These are phyloP conservation scores for Crithidia sp. DNA, from an alignment of 208 protist species.

Conservation along the genomic window DNA sequence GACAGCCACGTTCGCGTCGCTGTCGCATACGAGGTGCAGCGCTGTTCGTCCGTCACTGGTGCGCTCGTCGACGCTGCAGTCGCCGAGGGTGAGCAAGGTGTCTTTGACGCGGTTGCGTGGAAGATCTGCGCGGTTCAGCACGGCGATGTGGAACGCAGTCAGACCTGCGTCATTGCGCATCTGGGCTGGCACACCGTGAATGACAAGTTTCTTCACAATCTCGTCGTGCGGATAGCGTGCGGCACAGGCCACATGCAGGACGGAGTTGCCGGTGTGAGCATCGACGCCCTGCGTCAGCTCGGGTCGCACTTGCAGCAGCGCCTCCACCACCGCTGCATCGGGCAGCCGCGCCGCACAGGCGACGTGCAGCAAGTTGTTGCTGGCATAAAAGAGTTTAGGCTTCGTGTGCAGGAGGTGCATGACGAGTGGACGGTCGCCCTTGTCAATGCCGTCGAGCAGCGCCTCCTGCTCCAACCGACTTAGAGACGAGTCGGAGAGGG, in stretches of 20 bases:
- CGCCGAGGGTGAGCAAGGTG: conserved; percentile 37
- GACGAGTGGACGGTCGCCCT: conserved; percentile 31
- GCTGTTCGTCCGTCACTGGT: conserved; percentile 37
- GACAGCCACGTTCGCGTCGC: conserved; percentile 29
- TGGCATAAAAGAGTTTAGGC: conserved; percentile 29
- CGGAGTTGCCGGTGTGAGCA: conserved; percentile 40
- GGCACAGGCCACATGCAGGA: conserved; percentile 50
- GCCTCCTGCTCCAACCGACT: conserved; percentile 25
- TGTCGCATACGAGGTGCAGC: conserved; percentile 44
- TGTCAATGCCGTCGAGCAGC: conserved; percentile 35
- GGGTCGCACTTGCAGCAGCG: conserved; percentile 37
- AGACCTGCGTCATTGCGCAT: conserved; percentile 36
- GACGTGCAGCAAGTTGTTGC: conserved; percentile 44
- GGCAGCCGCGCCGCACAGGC: conserved; percentile 31
- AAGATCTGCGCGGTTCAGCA: conserved; percentile 39
- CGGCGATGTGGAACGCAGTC: conserved; percentile 50
- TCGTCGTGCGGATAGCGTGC: conserved; percentile 22
- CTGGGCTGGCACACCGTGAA: conserved; percentile 6
- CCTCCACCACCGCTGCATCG: conserved; percentile 26
- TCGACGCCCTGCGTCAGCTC: conserved; percentile 47
- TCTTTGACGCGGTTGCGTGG: conserved; percentile 36
- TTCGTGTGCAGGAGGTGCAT: conserved; percentile 37
- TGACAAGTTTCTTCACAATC: conserved; percentile 39
- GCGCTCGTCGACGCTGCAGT: conserved; percentile 42
- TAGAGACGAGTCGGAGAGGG: neutral